A percentile compares a stretch with the other conserved stretches of the same genome.
Conservation (phyloP, 805 yeast species). For the Clavispora vitiphila region DNA sequence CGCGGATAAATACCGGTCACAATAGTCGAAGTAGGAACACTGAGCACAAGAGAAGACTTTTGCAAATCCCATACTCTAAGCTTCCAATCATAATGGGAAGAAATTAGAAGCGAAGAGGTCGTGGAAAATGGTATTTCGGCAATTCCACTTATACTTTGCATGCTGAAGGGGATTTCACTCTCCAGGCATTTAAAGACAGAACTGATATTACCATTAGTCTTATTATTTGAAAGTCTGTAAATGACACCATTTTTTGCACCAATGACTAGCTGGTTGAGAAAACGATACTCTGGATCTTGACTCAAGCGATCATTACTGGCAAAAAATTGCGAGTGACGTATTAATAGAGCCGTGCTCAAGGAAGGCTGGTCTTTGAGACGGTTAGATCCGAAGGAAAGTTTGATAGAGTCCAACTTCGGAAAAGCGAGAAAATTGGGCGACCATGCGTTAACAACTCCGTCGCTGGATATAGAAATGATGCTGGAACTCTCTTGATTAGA, state of each 20-base stretch:
- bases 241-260: conserved; percentile 8
- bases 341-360: not conserved
- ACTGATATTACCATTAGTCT: conserved; percentile 3
- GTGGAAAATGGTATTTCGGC: conserved; percentile 7
- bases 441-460: conserved; percentile 17
- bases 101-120: conserved; percentile 5
- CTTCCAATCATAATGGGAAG: conserved; percentile 14
- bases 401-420: conserved; percentile 13
- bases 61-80: conserved; percentile 11
- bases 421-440: conserved; percentile 17
- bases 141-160: conserved; percentile 1
- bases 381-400: not conserved
- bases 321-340: not conserved
- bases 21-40: conserved; percentile 12
- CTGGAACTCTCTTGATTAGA: conserved; percentile 7
- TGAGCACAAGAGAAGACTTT: conserved; percentile 1
- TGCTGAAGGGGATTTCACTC: not conserved
- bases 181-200: not conserved
- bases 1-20: conserved; percentile 7
- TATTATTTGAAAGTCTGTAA: conserved; percentile 7
- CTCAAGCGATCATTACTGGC: not conserved
- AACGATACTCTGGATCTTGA: conserved; percentile 11
- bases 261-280: conserved; percentile 8
- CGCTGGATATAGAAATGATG: conserved; percentile 11
- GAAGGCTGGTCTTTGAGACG: not conserved